Evolutionary conservation across 192 early-diverging fungal species (phyloP).

Genomic region (Lobosporangium transversale): DNA sequence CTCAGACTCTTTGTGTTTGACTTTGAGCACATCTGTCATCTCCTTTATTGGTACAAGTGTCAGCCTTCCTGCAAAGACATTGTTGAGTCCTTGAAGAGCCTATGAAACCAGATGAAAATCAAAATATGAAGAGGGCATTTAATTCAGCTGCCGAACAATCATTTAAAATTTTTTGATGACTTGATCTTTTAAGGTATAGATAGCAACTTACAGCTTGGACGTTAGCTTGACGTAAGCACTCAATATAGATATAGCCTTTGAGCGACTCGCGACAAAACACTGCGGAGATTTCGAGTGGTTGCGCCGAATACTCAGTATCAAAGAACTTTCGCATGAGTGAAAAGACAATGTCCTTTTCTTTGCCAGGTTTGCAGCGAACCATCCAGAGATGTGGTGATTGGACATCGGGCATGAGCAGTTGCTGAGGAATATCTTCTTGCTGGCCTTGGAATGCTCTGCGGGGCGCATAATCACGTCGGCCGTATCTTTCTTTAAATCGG

Average conservation of each 20-base stretch:
- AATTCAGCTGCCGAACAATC: not conserved
- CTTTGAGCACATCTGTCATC: constrained; percentile 88
- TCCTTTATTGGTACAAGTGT: constrained; percentile 90
- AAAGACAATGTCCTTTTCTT: constrained; percentile 89
- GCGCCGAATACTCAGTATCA: constrained; percentile 68
- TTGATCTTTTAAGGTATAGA: too few relatives aligned
- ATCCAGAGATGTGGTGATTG: constrained; percentile 94
- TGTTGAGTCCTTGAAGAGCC: constrained; percentile 79
- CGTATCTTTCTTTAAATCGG: constrained; percentile 76
- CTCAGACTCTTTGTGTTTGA: constrained; percentile 71
- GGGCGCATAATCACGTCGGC: constrained; percentile 63
- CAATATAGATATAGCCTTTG: constrained; percentile 93
- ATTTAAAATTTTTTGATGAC: too few relatives aligned
- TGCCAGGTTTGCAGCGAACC: constrained; percentile 84
- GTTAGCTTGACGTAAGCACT: constrained; percentile 80
- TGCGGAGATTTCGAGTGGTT: constrained; percentile 79
- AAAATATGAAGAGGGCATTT: not conserved
- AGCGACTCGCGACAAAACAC: constrained; percentile 86
- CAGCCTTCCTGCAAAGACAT: constrained; percentile 75
- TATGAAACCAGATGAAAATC: constrained; percentile 2
- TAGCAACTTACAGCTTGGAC: constrained; percentile 72
- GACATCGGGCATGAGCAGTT: constrained; percentile 84
- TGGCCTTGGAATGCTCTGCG: constrained; percentile 55
- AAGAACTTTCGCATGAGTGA: constrained; percentile 80
- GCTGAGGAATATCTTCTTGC: constrained; percentile 76